These are phyloP conservation scores for Ploettnerulaceae sp. DNA, from an alignment of 2,329 filamentous ascomycete genomes.

Conservation along the genomic window DNA sequence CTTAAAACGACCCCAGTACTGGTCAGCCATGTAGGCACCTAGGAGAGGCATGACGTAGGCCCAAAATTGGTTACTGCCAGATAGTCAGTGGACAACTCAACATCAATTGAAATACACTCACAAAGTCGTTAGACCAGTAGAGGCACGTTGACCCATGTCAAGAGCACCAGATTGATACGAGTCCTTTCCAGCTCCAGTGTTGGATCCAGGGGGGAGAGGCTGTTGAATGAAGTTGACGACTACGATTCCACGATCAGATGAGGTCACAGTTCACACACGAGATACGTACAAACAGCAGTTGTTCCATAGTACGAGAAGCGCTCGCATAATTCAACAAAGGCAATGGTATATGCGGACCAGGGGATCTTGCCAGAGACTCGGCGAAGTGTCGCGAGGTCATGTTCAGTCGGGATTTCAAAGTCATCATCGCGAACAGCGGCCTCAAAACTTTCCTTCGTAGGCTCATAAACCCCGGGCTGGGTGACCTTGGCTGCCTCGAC, in stretches of 20 bases:
- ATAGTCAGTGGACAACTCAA: not conserved
- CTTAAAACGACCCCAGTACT: slow-evolving; percentile 56
- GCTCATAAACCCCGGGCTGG: not conserved
- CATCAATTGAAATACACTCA: slow-evolving; percentile 35
- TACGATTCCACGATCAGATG: not conserved
- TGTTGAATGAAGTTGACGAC: slow-evolving; percentile 48
- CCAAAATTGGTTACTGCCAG: slow-evolving; percentile 33
- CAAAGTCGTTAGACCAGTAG: slow-evolving; percentile 43
- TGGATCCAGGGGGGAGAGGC: slow-evolving; percentile 38
- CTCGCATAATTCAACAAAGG: slow-evolving; percentile 60
- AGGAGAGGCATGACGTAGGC: slow-evolving; percentile 39
- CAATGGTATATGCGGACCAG: slow-evolving; percentile 42
- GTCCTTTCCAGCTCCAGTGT: slow-evolving; percentile 39
- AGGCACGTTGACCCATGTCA: slow-evolving; percentile 44
- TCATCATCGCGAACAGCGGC: not conserved
- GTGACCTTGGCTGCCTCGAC: slow-evolving; percentile 10
- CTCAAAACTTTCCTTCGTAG: not conserved
- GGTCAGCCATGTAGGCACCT: slow-evolving; percentile 52
- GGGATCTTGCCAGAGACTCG: slow-evolving; percentile 28
- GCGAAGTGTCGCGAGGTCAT: slow-evolving; percentile 27
- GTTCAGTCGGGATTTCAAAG: slow-evolving; percentile 22
- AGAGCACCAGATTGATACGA: slow-evolving; percentile 38
- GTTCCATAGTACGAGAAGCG: slow-evolving; percentile 62
- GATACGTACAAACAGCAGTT: slow-evolving; percentile 52
- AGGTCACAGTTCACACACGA: no score